A percentile compares a stretch with the other conserved stretches of the same genome.
Evolutionary conservation across 352 stramenopile species (phyloP).

Genomic region (Pythium aquatile): DNA sequence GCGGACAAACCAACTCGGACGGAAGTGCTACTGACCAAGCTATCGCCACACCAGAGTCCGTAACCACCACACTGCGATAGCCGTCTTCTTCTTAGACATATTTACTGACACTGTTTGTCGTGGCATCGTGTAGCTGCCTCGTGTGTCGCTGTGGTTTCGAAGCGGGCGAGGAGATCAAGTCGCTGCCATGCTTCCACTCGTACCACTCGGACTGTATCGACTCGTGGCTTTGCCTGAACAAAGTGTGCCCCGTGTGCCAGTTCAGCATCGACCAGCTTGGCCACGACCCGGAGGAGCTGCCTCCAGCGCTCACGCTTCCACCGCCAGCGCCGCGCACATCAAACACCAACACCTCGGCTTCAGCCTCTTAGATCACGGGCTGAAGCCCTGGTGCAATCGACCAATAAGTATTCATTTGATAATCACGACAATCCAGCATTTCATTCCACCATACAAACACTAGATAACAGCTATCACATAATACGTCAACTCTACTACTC

Average conservation of each 20-base stretch:
- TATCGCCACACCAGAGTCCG: constrained; percentile 59
- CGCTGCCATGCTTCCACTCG: constrained; percentile 92
- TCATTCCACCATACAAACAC: neutral
- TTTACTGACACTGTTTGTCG: neutral
- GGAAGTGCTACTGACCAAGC: constrained; percentile 24
- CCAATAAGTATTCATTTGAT: neutral
- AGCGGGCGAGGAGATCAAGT: constrained; percentile 91
- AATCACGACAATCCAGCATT: neutral
- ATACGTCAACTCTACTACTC: neutral
- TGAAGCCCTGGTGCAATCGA: too few relatives aligned
- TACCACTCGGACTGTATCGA: constrained; percentile 94
- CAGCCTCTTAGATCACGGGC: neutral
- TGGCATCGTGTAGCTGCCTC: constrained; percentile 65
- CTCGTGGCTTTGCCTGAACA: constrained; percentile 91
- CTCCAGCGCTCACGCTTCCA: constrained; percentile 10
- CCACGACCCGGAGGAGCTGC: constrained; percentile 16
- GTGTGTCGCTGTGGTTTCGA: constrained; percentile 91
- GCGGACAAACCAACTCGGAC: constrained; percentile 34
- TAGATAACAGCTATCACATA: neutral
- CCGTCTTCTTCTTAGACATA: too few relatives aligned
- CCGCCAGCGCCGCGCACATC: constrained; percentile 8
- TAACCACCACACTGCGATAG: neutral
- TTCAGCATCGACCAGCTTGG: constrained; percentile 65
- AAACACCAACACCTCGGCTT: constrained; percentile 1
- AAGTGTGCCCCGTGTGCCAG: constrained; percentile 89